These are phyloP conservation scores for Hsuehochloa calcarea DNA, from an alignment of 176 grass and related monocot genomes.

Conservation along the genomic window DNA sequence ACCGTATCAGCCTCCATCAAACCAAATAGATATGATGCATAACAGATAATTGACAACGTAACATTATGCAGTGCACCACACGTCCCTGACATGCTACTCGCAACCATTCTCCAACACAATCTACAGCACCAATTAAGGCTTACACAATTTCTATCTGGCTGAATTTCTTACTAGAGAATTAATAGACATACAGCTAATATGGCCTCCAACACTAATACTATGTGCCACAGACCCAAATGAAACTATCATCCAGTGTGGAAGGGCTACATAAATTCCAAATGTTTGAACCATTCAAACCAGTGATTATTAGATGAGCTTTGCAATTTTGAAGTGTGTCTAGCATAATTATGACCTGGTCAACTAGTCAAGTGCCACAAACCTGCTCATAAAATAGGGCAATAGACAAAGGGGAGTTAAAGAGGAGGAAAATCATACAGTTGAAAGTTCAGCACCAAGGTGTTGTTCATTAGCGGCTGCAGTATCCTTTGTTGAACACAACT, in stretches of 20 bases:
- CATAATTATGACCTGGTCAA: background rate
- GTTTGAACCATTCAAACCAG: background rate
- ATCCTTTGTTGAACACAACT: conserved; percentile 73
- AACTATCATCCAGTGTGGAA: background rate
- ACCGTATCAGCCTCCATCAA: background rate
- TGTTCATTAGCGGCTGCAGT: conserved; percentile 72
- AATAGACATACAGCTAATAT: background rate
- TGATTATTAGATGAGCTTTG: background rate
- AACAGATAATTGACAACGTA: background rate
- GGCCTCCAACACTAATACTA: background rate
- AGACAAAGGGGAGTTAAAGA: background rate
- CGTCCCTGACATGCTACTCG: background rate
- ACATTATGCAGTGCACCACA: background rate
- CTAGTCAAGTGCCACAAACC: background rate
- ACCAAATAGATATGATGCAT: background rate
- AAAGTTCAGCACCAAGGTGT: conserved; percentile 61
- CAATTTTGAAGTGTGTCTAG: background rate
- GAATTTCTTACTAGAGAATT: background rate
- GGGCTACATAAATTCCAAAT: conserved; percentile 2
- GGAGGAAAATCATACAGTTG: conserved; percentile 57
- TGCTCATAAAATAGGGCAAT: background rate
- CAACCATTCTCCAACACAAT: background rate
- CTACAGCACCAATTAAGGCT: background rate
- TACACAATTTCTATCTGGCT: background rate
- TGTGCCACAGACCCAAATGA: background rate